A percentile compares a stretch with the other conserved stretches of the same genome.
These are phyloP conservation scores for Ciborinia camelliae DNA, from an alignment of 2,329 filamentous ascomycete genomes.

Conservation along the genomic window DNA sequence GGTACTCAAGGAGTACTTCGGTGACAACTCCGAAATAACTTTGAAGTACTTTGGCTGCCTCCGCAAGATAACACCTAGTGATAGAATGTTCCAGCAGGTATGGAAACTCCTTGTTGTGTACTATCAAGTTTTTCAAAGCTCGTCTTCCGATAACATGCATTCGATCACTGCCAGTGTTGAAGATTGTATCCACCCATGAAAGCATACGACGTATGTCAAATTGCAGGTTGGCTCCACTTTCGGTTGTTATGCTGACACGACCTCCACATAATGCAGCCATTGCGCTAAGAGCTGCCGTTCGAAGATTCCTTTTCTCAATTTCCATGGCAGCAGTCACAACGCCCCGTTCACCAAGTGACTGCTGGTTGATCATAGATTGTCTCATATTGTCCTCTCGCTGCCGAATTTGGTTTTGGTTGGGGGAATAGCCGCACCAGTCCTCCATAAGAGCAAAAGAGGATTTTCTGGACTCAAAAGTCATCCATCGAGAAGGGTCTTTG, in stretches of 20 bases:
- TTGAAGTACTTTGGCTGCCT: conserved; percentile 77
- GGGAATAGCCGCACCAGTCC: conserved; percentile 97
- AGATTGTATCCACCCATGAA: conserved; percentile 92
- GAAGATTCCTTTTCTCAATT: conserved; percentile 90
- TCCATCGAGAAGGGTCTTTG: conserved; percentile 84
- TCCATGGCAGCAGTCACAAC: conserved; percentile 87
- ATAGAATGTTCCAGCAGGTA: conserved; percentile 88
- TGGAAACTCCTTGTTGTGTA: conserved; percentile 83
- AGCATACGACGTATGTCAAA: conserved; percentile 93
- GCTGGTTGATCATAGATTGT: conserved; percentile 77
- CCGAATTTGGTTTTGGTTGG: conserved; percentile 79
- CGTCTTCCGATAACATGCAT: conserved; percentile 86
- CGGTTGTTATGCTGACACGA: conserved; percentile 81
- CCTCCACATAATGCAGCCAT: conserved; percentile 91
- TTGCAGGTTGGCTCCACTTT: conserved; percentile 80
- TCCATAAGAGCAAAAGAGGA: conserved; percentile 97
- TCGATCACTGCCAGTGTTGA: conserved; percentile 85
- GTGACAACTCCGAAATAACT: conserved; percentile 95
- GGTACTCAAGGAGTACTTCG: conserved; percentile 77
- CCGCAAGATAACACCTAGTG: conserved; percentile 81
- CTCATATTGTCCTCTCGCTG: conserved; percentile 84
- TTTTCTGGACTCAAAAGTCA: conserved; percentile 94
- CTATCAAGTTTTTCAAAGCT: conserved; percentile 83
- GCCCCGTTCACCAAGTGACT: conserved; percentile 67
- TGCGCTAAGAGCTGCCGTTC: conserved; percentile 85